A percentile compares a stretch with the other conserved stretches of the same genome.
Conservation (phyloP, 805 yeast genomes). For the Sugiyamaella qingdaonensis region DNA sequence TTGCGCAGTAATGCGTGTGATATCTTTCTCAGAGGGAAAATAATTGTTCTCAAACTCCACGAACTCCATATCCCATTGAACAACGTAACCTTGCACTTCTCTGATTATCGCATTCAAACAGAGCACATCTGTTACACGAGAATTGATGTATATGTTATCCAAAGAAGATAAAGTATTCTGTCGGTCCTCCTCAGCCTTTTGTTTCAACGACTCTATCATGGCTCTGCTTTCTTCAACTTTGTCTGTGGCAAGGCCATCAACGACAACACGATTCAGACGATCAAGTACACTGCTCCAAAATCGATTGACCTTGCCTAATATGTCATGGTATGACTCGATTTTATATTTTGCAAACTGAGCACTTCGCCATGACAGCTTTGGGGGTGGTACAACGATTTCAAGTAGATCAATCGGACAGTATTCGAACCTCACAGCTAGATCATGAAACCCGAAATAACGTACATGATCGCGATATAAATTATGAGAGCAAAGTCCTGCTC, state of each 20-base stretch:
- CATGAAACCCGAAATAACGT: slow-evolving; percentile 78
- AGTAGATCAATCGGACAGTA: slow-evolving; percentile 70
- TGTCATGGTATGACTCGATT: slow-evolving; percentile 52
- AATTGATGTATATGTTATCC: slow-evolving; percentile 48
- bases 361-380: slow-evolving; percentile 67
- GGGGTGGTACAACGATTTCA: slow-evolving; percentile 73
- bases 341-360: slow-evolving; percentile 65
- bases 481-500: slow-evolving; percentile 71
- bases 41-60: slow-evolving; percentile 70
- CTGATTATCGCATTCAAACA: slow-evolving; percentile 66
- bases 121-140: slow-evolving; percentile 62
- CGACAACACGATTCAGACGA: slow-evolving; percentile 71
- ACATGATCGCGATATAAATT: slow-evolving; percentile 78
- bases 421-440: slow-evolving; percentile 73
- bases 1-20: slow-evolving; percentile 81
- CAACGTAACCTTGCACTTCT: slow-evolving; percentile 73
- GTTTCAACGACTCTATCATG: slow-evolving; percentile 55
- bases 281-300: slow-evolving; percentile 73
- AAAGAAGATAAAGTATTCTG: slow-evolving; percentile 42
- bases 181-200: slow-evolving; percentile 49
- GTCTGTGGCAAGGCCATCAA: slow-evolving; percentile 68
- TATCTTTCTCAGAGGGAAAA: slow-evolving; percentile 90
- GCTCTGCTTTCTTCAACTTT: slow-evolving; percentile 64
- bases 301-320: slow-evolving; percentile 47
- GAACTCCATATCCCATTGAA: slow-evolving; percentile 83